Evolutionary conservation across 78 protist genomes (phyloP).

Genomic region (Dictyostelium intermedium): DNA sequence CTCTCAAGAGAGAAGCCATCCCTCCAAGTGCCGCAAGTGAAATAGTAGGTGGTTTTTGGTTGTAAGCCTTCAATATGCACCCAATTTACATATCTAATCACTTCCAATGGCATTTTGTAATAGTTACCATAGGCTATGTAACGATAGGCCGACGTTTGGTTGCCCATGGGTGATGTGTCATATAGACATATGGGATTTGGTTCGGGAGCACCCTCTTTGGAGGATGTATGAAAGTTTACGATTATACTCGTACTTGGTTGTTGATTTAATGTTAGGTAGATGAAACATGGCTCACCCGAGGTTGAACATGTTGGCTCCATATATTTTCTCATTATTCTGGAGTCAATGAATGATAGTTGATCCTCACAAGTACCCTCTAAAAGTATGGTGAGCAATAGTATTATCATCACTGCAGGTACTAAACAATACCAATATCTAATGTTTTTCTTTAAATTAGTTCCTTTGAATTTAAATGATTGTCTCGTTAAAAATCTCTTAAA

Average conservation of each 20-base stretch:
- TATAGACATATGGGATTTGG: not conserved
- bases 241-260: not conserved
- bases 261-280: conserved; percentile 43
- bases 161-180: not conserved
- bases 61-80: not conserved
- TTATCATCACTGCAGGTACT: not conserved
- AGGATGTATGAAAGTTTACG: conserved; percentile 31
- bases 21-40: conserved; percentile 3
- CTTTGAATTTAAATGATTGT: not conserved
- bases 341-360: not conserved
- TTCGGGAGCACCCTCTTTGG: not conserved
- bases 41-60: conserved; percentile 35
- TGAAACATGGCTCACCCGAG: conserved; percentile 17
- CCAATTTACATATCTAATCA: conserved; percentile 24
- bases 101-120: conserved; percentile 53
- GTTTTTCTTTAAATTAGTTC: not conserved
- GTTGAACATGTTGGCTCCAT: conserved; percentile 5
- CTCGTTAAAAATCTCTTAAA: not conserved
- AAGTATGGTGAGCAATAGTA: not conserved
- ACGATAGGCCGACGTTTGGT: not conserved
- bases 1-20: conserved; percentile 22
- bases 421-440: not conserved
- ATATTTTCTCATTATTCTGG: conserved; percentile 31
- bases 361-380: conserved; percentile 50
- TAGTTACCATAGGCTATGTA: not conserved